Percentiles rank a stretch among this genome's conserved stretches.
phyloP scores from a whole-genome alignment of 176 grass and related monocot species.

The Pharus latifolius region DNA sequence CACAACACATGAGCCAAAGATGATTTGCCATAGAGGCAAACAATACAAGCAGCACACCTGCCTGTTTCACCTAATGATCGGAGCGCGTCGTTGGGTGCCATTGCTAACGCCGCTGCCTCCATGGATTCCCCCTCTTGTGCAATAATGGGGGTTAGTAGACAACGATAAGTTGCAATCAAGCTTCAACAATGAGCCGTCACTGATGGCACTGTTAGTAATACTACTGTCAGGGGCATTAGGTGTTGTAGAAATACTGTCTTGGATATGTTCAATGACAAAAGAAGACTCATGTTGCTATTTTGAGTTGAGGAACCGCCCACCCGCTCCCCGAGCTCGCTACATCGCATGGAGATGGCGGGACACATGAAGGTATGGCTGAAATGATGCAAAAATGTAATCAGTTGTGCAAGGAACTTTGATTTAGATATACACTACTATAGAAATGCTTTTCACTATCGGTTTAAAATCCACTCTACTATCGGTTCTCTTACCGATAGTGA shows the following conservation, averaged over 20 bases:
- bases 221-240: neutral
- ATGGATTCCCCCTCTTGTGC: slow-evolving; percentile 13
- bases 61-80: too few relatives aligned
- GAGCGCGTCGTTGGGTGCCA: neutral
- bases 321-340: slow-evolving; percentile 81
- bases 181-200: slow-evolving; percentile 23
- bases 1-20: slow-evolving; percentile 85
- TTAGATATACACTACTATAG: too few relatives aligned
- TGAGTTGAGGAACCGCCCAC: slow-evolving; percentile 84
- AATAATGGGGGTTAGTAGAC: slow-evolving; percentile 20
- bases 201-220: neutral
- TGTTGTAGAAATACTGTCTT: neutral
- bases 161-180: slow-evolving; percentile 24
- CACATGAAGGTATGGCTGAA: slow-evolving; percentile 70
- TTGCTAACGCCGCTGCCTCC: neutral
- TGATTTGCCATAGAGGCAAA: slow-evolving; percentile 71
- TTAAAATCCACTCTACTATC: too few relatives aligned
- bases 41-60: too few relatives aligned
- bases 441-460: too few relatives aligned
- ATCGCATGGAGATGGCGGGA: slow-evolving; percentile 93
- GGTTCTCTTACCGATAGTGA: too few relatives aligned
- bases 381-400: too few relatives aligned
- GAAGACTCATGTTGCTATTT: slow-evolving; percentile 57
- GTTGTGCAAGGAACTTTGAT: too few relatives aligned
- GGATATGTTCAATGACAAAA: neutral